These are phyloP conservation scores for Silene noctiflora DNA, from an alignment of 179 eudicot species.

Conservation along the genomic window DNA sequence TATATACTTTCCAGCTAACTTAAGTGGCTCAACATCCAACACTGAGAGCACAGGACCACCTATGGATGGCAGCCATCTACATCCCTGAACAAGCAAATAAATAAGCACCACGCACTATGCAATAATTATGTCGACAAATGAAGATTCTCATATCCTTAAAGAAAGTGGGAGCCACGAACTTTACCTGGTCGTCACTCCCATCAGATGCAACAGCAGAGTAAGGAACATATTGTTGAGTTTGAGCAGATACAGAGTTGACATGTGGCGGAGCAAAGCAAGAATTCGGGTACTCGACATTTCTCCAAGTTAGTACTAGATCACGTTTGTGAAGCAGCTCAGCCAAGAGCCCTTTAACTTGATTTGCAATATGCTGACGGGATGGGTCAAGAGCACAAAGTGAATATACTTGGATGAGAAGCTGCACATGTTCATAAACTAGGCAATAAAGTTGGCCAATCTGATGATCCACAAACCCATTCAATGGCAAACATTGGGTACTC, in stretches of 20 bases:
- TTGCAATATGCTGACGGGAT: conserved; percentile 58
- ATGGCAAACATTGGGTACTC: conserved; percentile 29
- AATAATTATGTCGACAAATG: conserved; percentile 24
- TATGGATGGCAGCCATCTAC: conserved; percentile 53
- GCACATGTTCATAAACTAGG: conserved; percentile 85
- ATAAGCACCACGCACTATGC: conserved; percentile 22
- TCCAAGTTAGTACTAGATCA: conserved; percentile 56
- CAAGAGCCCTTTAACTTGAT: conserved; percentile 63
- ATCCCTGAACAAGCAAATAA: conserved; percentile 31
- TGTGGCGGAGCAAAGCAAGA: conserved; percentile 48
- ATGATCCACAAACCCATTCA: conserved; percentile 63
- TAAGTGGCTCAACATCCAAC: conserved; percentile 82
- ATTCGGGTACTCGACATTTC: conserved; percentile 54
- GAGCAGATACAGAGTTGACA: conserved; percentile 39
- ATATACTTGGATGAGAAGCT: conserved; percentile 85
- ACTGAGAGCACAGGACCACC: conserved; percentile 62
- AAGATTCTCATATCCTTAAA: conserved; percentile 25
- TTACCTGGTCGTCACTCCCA: conserved; percentile 35
- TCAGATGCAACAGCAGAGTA: conserved; percentile 27
- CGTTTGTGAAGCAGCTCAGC: conserved; percentile 57
- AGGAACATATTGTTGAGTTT: conserved; percentile 27
- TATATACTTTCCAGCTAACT: conserved; percentile 58
- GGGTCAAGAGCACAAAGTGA: conserved; percentile 78
- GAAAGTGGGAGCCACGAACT: conserved; percentile 24
- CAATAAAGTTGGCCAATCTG: conserved; percentile 83